These are phyloP conservation scores for Clavispora phyllophila DNA, from an alignment of 805 yeast genomes.

Conservation along the genomic window DNA sequence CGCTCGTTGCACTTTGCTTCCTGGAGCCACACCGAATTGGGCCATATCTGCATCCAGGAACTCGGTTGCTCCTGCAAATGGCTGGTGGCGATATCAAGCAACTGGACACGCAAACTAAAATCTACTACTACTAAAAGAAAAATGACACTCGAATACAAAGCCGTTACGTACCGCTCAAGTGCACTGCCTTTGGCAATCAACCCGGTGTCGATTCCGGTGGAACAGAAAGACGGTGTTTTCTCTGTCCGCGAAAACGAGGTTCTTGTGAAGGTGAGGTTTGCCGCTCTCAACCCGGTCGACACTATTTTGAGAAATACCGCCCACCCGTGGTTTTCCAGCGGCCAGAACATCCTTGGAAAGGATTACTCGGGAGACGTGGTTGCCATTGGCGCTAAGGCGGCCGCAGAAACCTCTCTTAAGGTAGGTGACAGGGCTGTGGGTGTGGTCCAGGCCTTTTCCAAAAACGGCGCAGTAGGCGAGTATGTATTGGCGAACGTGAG, in stretches of 20 bases:
- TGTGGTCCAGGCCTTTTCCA: slow-evolving; percentile 10
- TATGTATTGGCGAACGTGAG: slow-evolving; percentile 39
- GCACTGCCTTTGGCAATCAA: not conserved
- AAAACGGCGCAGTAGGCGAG: slow-evolving; percentile 42
- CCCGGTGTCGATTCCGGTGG: not conserved
- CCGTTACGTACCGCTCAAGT: slow-evolving; percentile 8
- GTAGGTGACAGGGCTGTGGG: slow-evolving; percentile 31
- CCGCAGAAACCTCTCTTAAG: slow-evolving; percentile 14
- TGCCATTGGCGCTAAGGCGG: slow-evolving; percentile 24
- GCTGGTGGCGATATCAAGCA: too few species aligned
- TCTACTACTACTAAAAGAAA: too few species aligned
- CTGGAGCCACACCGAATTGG: too few species aligned
- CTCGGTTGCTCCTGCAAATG: too few species aligned
- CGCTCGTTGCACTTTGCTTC: too few species aligned
- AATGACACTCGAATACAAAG: slow-evolving; percentile 16
- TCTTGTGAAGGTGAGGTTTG: slow-evolving; percentile 27
- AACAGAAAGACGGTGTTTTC: not conserved
- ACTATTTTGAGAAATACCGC: slow-evolving; percentile 17
- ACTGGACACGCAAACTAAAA: too few species aligned
- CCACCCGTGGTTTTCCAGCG: slow-evolving; percentile 6
- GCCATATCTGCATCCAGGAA: too few species aligned
- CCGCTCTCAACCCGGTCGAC: slow-evolving; percentile 34
- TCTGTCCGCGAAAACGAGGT: slow-evolving; percentile 14
- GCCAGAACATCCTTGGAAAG: slow-evolving; percentile 23
- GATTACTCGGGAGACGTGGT: slow-evolving; percentile 33